Conservation (phyloP, 2,329 filamentous ascomycete species). For the Fusarium fracticaudum region DNA sequence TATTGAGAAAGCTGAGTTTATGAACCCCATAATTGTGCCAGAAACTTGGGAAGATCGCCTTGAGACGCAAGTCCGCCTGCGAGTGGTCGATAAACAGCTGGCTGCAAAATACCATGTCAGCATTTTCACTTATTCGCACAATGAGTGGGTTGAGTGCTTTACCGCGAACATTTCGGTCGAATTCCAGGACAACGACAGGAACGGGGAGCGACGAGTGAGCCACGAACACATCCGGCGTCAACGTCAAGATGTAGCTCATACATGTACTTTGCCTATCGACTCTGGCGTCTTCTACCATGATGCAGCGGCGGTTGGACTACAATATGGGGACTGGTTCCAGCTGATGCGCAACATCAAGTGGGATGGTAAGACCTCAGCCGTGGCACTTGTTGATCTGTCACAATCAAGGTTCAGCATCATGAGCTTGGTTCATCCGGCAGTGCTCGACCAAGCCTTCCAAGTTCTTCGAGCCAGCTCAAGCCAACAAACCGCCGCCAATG, state of each 20-base stretch:
- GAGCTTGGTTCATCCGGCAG: neutral
- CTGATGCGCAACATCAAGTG: neutral
- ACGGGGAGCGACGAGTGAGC: too few relatives aligned
- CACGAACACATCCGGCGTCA: neutral
- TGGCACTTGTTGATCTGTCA: neutral
- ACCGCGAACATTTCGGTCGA: neutral
- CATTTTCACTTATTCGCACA: neutral
- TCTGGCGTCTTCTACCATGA: neutral
- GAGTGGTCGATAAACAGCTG: neutral
- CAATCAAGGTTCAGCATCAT: neutral
- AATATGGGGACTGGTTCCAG: conserved; percentile 1
- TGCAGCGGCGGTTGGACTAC: neutral
- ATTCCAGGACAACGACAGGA: neutral
- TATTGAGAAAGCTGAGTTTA: neutral
- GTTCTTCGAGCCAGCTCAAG: neutral
- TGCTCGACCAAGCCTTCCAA: conserved; percentile 1
- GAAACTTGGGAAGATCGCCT: conserved; percentile 1
- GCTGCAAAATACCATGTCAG: neutral
- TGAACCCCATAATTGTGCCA: neutral
- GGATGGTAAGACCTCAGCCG: neutral
- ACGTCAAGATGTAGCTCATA: neutral
- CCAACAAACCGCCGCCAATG: neutral
- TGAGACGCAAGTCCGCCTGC: neutral
- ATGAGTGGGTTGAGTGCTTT: neutral
- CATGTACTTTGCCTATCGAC: neutral